These are phyloP conservation scores for Lunasporangiospora selenospora DNA, from an alignment of 192 early-diverging fungal genomes.

Conservation along the genomic window DNA sequence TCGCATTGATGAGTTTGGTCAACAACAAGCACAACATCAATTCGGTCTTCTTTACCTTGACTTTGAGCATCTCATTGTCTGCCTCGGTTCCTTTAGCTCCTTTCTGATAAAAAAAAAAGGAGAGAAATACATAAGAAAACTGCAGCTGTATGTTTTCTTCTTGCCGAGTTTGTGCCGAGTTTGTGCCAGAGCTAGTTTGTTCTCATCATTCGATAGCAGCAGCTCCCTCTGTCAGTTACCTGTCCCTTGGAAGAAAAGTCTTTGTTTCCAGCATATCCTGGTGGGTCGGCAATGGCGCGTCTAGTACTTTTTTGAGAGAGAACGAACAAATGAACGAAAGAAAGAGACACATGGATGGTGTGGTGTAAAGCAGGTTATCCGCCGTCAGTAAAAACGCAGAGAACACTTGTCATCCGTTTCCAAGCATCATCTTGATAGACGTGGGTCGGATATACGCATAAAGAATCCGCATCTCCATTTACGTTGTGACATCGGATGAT, in stretches of 20 bases:
- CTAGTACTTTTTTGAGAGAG: not conserved
- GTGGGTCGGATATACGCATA: not conserved
- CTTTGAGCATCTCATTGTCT: slow-evolving; percentile 39
- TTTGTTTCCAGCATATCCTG: slow-evolving; percentile 35
- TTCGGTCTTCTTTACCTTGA: slow-evolving; percentile 29
- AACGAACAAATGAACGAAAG: too few relatives aligned
- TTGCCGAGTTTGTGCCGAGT: too few relatives aligned
- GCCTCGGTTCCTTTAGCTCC: not conserved
- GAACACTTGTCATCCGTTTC: too few relatives aligned
- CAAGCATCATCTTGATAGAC: not conserved
- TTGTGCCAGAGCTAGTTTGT: too few relatives aligned
- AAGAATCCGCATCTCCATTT: not conserved
- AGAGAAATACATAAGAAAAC: too few relatives aligned
- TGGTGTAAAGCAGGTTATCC: not conserved
- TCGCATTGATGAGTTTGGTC: too few relatives aligned
- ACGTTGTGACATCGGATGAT: not conserved
- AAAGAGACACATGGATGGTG: not conserved
- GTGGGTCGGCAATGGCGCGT: slow-evolving; percentile 26
- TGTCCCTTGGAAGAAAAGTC: slow-evolving; percentile 31
- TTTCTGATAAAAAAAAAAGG: not conserved
- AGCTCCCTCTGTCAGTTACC: not conserved
- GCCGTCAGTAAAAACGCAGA: too few relatives aligned
- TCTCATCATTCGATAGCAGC: too few relatives aligned
- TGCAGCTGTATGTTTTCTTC: too few relatives aligned
- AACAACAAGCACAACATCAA: too few relatives aligned